Conservation (phyloP, 257 asterid genomes). For the Ilex aquifolium region DNA sequence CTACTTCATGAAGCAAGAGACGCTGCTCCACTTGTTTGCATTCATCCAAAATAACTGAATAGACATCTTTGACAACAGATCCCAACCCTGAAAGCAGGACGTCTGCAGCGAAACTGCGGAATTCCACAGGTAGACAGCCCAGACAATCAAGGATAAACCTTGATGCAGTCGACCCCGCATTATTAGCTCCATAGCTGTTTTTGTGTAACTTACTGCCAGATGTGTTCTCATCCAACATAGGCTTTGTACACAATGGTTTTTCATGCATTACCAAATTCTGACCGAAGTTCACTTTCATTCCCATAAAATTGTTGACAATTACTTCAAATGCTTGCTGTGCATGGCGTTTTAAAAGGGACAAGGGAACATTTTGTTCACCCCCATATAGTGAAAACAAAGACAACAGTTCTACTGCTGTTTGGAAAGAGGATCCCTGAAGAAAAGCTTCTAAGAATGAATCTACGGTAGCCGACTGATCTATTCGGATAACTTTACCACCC, state of each 20-base stretch:
- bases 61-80: conserved; percentile 59
- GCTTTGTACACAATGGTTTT: conserved; percentile 24
- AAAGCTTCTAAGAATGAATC: conserved; percentile 66
- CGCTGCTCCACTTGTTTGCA: conserved; percentile 62
- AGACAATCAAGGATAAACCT: conserved; percentile 77
- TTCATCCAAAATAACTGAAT: conserved; percentile 60
- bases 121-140: conserved; percentile 76
- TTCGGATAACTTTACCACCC: conserved; percentile 74
- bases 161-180: conserved; percentile 37
- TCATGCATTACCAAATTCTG: conserved; percentile 18
- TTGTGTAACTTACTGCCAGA: conserved; percentile 20
- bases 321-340: conserved; percentile 66
- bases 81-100: conserved; percentile 78
- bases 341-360: conserved; percentile 70
- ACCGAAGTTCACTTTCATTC: conserved; percentile 26
- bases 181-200: conserved; percentile 22
- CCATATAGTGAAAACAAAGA: conserved; percentile 80
- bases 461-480: conserved; percentile 67
- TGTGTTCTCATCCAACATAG: conserved; percentile 17
- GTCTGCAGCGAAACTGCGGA: conserved; percentile 72
- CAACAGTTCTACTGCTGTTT: conserved; percentile 66
- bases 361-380: conserved; percentile 66
- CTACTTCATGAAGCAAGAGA: conserved; percentile 86
- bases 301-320: conserved; percentile 36
- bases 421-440: conserved; percentile 58